Evolutionary conservation across 208 protist genomes (phyloP), one percentile per base, ranked within the genome.

Genomic region (Borovskyia barvae): DNA sequence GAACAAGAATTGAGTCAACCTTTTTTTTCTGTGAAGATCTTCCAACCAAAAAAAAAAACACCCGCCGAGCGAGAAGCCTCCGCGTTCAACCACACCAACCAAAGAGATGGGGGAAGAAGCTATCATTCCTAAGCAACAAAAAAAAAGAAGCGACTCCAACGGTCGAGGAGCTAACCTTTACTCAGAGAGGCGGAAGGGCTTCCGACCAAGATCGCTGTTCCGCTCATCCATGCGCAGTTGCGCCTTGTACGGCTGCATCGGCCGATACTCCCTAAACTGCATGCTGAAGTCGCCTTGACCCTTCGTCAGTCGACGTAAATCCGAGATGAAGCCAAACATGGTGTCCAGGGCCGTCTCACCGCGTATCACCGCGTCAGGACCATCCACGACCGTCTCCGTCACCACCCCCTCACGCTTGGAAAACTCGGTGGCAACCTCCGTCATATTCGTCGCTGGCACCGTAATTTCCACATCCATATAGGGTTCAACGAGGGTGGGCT

Each of bases 391-490:
- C 19, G 85, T 94, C 71, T 97, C 92, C 33, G 85, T 87, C 51
- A 95, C 89, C 49, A 94, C 65, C 35, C 92, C 92, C 62, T 94
- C 89, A 51, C 92, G 82, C 60, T 90, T 89, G 29, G 77, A 69
- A 66, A 97, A 95, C 70, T 92, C 84, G 28, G 77, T 89, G 11
- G 86, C 65, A 15, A 97, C 83, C 39, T 95, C 89, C 15, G 83
- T 92, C 86, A 95, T 94, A 65, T 80, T 87, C 15, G 56, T 60
- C n/a, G 87, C 58, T 24, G 92, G 92, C 50, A 93, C 88, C 19
- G 80, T 90, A 61, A 95, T 95, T 60, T 97, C 92, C 3, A 98
- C 93, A 24, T 88, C 89, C 98, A 99, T 99, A 64, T 96, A 94
- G 29, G 98, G 98, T 85, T 99, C 97, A 47, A 98, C 86, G 19